Evolutionary conservation across 805 yeast species (phyloP), one percentile per base, ranked within the genome.

Genomic region (Ogataea polymorpha): DNA sequence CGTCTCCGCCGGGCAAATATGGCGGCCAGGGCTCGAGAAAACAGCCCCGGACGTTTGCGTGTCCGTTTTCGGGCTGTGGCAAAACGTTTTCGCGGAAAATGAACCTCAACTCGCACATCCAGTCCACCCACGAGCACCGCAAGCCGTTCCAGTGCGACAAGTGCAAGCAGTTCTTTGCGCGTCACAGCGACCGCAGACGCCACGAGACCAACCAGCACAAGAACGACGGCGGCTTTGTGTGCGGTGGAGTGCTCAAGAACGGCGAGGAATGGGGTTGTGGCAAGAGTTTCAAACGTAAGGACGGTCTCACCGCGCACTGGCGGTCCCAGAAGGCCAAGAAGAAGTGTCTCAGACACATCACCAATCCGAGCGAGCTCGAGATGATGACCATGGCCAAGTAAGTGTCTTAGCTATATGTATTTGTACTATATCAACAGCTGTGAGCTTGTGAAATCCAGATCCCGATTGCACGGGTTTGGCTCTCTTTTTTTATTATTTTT

Each of bases 301-400:
- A 63, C 39, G 67, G 67, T 1, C 47, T 63, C 18, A 45, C 60
- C n/a, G 66, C 67, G 1, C 67, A 63, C 37, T 63, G 67, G 67
- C 56, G 58, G 39, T 55, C 62, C 6, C 56, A 59, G 16, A 63
- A 61, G 52, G 66, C 67, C 9, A 57, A 52, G 23, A 57, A 50
- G 44, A 61, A 58, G 44, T 63, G 67, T 43, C 53, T 63, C 11
- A 50, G 54, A 32, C 44, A 43, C 25, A 45, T 40, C 23, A 48
- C 37, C 25, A 33, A 35, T 24, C 37, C 37, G 12, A 25, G 36
- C 23, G 48, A 44, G 27, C 27, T 44, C 15, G 48, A 41, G 35
- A 15, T 39, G 44, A 38, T 30, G 41, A 29, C 35, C 32, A 45
- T 36, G 37, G 34, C 34, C 25, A 39, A 33, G 23, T 39, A 23